These are phyloP conservation scores for Geosmithia putterillii DNA, from an alignment of 2,329 filamentous ascomycete species.

Conservation along the genomic window DNA sequence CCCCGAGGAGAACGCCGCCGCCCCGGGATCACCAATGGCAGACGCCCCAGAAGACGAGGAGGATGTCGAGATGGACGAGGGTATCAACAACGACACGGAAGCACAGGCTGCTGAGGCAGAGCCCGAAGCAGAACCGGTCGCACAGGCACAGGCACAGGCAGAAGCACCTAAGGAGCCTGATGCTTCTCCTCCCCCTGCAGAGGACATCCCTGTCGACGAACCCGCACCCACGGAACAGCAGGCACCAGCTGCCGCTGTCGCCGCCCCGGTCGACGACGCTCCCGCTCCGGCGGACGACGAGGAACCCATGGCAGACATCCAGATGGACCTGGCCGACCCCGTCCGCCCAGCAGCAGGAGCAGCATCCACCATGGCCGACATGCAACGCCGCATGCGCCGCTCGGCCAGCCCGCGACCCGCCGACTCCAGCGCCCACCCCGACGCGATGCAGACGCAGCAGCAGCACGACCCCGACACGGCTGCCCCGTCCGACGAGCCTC, in stretches of 20 bases:
- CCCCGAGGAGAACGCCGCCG: slow-evolving; percentile 8
- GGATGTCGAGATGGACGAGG: slow-evolving; percentile 2
- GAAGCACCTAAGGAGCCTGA: too few species aligned
- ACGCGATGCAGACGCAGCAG: slow-evolving; percentile 1
- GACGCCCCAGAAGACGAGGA: slow-evolving; percentile 4
- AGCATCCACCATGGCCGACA: too few species aligned
- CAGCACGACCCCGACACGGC: neutral
- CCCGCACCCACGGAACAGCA: too few species aligned
- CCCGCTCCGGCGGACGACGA: slow-evolving; percentile 5
- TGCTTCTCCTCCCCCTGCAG: too few species aligned
- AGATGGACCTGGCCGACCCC: neutral
- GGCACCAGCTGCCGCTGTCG: neutral
- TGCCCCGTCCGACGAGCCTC: slow-evolving; percentile 13
- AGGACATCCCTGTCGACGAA: neutral
- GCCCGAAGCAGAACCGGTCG: slow-evolving; percentile 4
- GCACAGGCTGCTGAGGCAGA: slow-evolving; percentile 3
- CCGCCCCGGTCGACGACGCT: neutral
- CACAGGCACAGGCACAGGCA: neutral
- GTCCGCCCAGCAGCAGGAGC: slow-evolving; percentile 7
- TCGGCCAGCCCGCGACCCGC: neutral
- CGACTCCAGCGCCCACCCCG: neutral
- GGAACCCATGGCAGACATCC: slow-evolving; percentile 1
- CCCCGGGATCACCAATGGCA: too few species aligned
- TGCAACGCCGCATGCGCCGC: neutral
- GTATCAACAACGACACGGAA: neutral